Conservation (phyloP, 1,284 basidiomycete genomes). For the Cystobasidiaceae sp. region DNA sequence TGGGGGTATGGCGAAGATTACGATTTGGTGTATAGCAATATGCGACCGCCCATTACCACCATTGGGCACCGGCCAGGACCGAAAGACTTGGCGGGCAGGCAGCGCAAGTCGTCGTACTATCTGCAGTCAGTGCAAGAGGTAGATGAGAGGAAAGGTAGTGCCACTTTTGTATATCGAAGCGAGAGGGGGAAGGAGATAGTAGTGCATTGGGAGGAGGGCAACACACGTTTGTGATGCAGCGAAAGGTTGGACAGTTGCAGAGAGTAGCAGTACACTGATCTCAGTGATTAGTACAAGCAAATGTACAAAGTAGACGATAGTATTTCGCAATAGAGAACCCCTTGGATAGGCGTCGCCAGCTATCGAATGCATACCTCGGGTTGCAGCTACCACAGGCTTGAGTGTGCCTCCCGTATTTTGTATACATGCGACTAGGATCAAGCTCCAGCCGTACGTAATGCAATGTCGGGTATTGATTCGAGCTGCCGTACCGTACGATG, state of each 20-base stretch:
- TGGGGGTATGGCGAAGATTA: background rate
- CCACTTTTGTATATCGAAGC: slow-evolving; percentile 17
- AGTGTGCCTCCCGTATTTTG: too few species aligned
- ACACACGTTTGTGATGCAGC: background rate
- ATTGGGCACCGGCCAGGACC: background rate
- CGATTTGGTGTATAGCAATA: background rate
- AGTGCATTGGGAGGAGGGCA: slow-evolving; percentile 4
- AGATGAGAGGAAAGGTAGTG: background rate
- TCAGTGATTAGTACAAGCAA: too few species aligned
- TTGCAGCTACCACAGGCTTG: too few species aligned
- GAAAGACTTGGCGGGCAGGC: background rate
- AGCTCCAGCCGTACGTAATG: background rate
- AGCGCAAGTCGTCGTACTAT: slow-evolving; percentile 5
- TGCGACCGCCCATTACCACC: background rate
- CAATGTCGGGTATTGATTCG: background rate
- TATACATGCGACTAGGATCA: too few species aligned
- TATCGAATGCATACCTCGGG: too few species aligned
- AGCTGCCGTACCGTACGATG: background rate
- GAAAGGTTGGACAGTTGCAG: too few species aligned
- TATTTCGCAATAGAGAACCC: too few species aligned
- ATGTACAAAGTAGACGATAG: too few species aligned
- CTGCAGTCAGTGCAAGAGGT: background rate
- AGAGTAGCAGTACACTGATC: too few species aligned
- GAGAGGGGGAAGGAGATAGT: background rate
- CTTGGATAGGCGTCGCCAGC: too few species aligned